Evolutionary conservation across 768 basidiomycete species (phyloP).

Genomic region (Leccinellum albellum): DNA sequence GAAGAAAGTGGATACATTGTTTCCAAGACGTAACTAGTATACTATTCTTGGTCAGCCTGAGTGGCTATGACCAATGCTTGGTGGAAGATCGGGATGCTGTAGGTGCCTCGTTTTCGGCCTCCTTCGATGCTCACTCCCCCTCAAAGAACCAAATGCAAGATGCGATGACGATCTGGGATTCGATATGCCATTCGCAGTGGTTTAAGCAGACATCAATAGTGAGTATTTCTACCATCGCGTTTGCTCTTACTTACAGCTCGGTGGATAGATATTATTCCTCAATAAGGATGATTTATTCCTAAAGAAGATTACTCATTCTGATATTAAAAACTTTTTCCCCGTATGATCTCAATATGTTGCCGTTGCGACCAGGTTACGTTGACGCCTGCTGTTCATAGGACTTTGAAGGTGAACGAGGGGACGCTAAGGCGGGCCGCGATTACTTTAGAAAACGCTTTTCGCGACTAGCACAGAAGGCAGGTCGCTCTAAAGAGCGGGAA

Average conservation of each 20-base stretch:
- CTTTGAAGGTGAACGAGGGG: conserved; percentile 74
- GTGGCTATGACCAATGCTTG: conserved; percentile 91
- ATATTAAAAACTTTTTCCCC: conserved; percentile 88
- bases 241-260: conserved; percentile 5
- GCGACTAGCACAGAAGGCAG: conserved; percentile 78
- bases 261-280: conserved; percentile 80
- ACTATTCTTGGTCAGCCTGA: conserved; percentile 84
- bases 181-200: conserved; percentile 97
- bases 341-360: conserved; percentile 38
- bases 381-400: conserved; percentile 47
- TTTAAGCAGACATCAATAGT: conserved; percentile 93
- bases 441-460: conserved; percentile 89
- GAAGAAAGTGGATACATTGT: conserved; percentile 92
- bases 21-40: conserved; percentile 95
- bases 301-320: conserved; percentile 74
- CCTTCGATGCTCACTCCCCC: background rate
- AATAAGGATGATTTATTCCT: conserved; percentile 95
- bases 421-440: conserved; percentile 73
- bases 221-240: conserved; percentile 24
- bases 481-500: conserved; percentile 80
- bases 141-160: conserved; percentile 96
- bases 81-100: conserved; percentile 91
- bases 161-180: conserved; percentile 98
- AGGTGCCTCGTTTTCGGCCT: conserved; percentile 28
- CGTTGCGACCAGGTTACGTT: background rate